Conservation (phyloP, 345 rosid species). For the thale cress (Arabidopsis thaliana) region TAIR10.1 NC_003076.8:20212001-20212500, state of each 20-base stretch:
- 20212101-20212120: not conserved
- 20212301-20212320: not conserved
- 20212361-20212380: not conserved
- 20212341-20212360: not conserved
- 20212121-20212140: not conserved
- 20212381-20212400: not conserved
- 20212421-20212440: not conserved
- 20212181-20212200: not conserved
- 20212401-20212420: not conserved
- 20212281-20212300: not conserved
- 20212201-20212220: not conserved
- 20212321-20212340: not conserved
- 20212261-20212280: not conserved
- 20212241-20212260: slow-evolving; percentile 7
- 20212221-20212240: not conserved
- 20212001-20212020: too few species aligned
- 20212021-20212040: too few species aligned
- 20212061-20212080: too few species aligned
- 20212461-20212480: not conserved
- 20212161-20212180: not conserved
- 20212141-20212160: not conserved
- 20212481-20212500: not conserved
- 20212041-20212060: too few species aligned
- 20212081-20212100: not conserved
- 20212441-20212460: not conserved